phyloP scores from a whole-genome alignment of 352 stramenopile genomes.

The Aphanomyces cochlioides region DNA sequence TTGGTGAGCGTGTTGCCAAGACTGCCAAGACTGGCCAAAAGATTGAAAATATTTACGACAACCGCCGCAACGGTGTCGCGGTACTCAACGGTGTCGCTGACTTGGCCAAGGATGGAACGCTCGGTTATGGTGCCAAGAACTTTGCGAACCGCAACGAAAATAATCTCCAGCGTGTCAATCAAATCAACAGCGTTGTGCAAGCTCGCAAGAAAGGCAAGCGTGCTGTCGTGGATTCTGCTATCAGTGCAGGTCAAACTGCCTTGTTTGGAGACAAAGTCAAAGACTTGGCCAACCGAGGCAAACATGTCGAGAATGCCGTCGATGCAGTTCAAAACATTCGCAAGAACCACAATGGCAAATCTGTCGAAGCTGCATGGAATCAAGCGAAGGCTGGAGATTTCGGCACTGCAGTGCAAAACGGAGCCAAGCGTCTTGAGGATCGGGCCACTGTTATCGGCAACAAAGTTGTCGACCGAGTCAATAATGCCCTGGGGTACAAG shows the following conservation, averaged over 20 bases:
- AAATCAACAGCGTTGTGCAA: not conserved
- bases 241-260: no score
- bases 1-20: not conserved
- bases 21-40: not conserved
- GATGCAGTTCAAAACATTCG: no score
- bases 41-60: constrained; percentile 4
- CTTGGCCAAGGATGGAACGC: not conserved
- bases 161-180: not conserved
- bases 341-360: not conserved
- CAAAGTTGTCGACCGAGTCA: not conserved
- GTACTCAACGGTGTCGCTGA: not conserved
- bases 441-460: not conserved
- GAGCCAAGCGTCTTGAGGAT: not conserved
- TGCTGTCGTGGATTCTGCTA: no score
- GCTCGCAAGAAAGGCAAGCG: not conserved
- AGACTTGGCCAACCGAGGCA: no score
- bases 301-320: no score
- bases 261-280: no score
- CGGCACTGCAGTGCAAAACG: not conserved
- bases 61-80: not conserved
- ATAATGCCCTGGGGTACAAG: not conserved
- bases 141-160: constrained; percentile 5
- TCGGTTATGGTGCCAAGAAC: not conserved
- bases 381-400: not conserved
- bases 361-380: not conserved